Evolutionary conservation across 2,329 filamentous ascomycete genomes (phyloP).

Genomic region (Diaporthe capsici): DNA sequence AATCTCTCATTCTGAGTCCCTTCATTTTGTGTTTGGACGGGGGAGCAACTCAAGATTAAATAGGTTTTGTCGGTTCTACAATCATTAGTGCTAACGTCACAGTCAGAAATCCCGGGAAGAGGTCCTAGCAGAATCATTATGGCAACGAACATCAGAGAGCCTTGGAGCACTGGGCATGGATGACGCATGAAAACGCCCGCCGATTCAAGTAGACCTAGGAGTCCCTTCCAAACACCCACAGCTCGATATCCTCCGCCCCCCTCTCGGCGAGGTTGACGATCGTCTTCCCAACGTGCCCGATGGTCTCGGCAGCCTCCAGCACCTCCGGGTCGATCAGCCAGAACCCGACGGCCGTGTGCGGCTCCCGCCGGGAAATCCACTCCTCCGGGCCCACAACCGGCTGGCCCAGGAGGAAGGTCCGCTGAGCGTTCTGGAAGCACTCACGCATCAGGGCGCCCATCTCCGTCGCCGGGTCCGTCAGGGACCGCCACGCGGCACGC

Average conservation of each 20-base stretch:
- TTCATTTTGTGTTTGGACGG: too few relatives aligned
- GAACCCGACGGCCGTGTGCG: constrained; percentile 29
- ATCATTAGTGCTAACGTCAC: too few relatives aligned
- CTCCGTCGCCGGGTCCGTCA: not conserved
- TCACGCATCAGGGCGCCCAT: not conserved
- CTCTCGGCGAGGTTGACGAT: not conserved
- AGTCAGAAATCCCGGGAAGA: too few relatives aligned
- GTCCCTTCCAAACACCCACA: not conserved
- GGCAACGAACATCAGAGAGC: not conserved
- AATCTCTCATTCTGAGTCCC: too few relatives aligned
- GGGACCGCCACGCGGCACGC: not conserved
- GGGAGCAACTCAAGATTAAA: too few relatives aligned
- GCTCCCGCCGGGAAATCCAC: constrained; percentile 4
- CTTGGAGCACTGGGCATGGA: constrained; percentile 3
- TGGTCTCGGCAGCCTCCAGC: constrained; percentile 16
- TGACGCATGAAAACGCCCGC: not conserved
- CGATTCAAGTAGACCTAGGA: not conserved
- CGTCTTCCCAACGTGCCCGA: not conserved
- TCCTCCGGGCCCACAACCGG: constrained; percentile 7
- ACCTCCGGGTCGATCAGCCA: constrained; percentile 24
- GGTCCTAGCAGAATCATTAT: not conserved
- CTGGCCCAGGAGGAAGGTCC: not conserved
- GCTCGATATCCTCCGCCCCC: not conserved
- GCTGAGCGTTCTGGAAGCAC: not conserved
- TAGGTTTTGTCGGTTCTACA: too few relatives aligned